Percentiles rank a stretch among this genome's conserved stretches.
Conservation (phyloP, 2,329 filamentous ascomycete species). For the Fusarium subtropicale region DNA sequence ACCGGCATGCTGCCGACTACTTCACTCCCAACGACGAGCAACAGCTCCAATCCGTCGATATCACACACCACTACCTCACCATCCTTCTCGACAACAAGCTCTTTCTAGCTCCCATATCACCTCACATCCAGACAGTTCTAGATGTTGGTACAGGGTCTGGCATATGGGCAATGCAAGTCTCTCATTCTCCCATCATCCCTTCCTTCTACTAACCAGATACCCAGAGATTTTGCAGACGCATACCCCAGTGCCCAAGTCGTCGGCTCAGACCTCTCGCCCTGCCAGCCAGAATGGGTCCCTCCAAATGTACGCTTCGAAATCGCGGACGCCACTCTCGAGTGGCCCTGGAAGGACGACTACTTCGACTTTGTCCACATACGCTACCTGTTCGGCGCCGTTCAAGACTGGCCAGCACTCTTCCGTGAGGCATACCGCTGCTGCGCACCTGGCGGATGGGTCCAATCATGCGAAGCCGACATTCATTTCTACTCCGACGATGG, state of each 20-base stretch:
- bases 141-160: constrained; percentile 45
- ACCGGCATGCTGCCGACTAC: constrained; percentile 37
- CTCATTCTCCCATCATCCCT: not conserved
- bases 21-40: constrained; percentile 43
- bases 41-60: constrained; percentile 41
- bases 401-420: constrained; percentile 36
- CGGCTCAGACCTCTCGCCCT: constrained; percentile 40
- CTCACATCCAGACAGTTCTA: constrained; percentile 39
- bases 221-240: constrained; percentile 39
- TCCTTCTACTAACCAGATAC: not conserved
- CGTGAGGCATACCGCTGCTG: constrained; percentile 39
- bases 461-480: constrained; percentile 40
- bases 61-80: constrained; percentile 44
- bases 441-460: constrained; percentile 35
- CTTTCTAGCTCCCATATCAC: constrained; percentile 37
- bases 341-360: constrained; percentile 38
- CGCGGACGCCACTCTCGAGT: constrained; percentile 36
- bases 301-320: constrained; percentile 41
- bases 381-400: constrained; percentile 39
- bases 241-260: constrained; percentile 34
- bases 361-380: constrained; percentile 42
- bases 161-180: constrained; percentile 32
- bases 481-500: constrained; percentile 36
- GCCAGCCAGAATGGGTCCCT: constrained; percentile 41
- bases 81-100: constrained; percentile 39